Evolutionary conservation across 2,329 filamentous ascomycete species (phyloP).

Genomic region (Microdochium bolleyi): DNA sequence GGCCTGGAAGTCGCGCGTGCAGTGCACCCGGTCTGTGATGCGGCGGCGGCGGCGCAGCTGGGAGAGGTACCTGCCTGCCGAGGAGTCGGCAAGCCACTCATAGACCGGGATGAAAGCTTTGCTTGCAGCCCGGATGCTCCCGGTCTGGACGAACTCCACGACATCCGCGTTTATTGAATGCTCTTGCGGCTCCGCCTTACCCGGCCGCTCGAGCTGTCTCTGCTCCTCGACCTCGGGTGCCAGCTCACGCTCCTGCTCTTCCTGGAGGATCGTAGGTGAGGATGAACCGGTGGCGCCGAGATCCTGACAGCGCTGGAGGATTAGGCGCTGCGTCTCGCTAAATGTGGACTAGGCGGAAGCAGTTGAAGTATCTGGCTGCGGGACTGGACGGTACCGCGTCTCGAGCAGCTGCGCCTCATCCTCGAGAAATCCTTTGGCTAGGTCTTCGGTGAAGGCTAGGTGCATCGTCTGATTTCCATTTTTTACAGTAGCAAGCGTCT

Average conservation of each 20-base stretch:
- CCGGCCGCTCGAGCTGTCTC: slow-evolving; percentile 42
- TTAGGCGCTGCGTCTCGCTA: slow-evolving; percentile 19
- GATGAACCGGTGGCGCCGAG: background rate
- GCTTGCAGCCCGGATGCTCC: slow-evolving; percentile 17
- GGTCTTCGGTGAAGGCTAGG: slow-evolving; percentile 8
- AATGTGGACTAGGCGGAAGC: background rate
- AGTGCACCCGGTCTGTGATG: slow-evolving; percentile 9
- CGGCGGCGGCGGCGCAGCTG: background rate
- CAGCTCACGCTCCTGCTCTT: slow-evolving; percentile 65
- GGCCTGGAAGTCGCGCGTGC: slow-evolving; percentile 40
- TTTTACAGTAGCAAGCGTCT: background rate
- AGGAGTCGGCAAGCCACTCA: slow-evolving; percentile 27
- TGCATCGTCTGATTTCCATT: background rate
- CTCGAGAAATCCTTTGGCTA: slow-evolving; percentile 42
- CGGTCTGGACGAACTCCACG: slow-evolving; percentile 25
- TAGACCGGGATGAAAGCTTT: slow-evolving; percentile 37
- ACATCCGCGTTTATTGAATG: slow-evolving; percentile 39
- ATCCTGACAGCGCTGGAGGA: slow-evolving; percentile 7
- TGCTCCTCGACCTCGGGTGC: slow-evolving; percentile 57
- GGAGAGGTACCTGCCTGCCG: slow-evolving; percentile 16
- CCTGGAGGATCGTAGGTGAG: slow-evolving; percentile 28
- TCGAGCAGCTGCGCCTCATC: slow-evolving; percentile 44
- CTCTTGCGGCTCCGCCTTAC: slow-evolving; percentile 20
- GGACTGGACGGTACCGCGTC: slow-evolving; percentile 37
- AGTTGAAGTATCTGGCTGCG: background rate